Base-by-base conservation (phyloP, 306 rosid species). In the Quercus robur region DNA sequence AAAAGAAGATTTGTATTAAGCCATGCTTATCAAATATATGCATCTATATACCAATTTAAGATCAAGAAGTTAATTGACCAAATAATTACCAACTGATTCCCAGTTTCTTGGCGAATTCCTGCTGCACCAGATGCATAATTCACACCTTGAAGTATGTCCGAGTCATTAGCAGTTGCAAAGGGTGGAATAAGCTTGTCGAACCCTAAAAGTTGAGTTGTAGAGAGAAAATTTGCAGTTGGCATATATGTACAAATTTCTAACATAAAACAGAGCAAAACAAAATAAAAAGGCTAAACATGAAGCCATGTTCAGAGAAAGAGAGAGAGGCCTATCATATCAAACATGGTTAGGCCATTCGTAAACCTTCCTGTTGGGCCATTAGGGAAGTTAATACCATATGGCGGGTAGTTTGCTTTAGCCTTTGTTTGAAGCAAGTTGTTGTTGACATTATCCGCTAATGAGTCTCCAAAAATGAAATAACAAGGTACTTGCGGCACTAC, bases 111-210 rank as follows among this genome's bases (percentile, higher is more conserved):
- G 51, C 80, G 85, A 68, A 93, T 90, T 17, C 98, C 97, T 1
- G 94, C 80, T 26, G 76, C 46, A 2, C 93, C 98, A 0, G 98
- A 93, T 57, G 98, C 98, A 70, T 93, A 91, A 66, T 93, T 93
- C 26, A 88, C 91, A 18, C 98, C 97, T 59, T 54, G 3, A 15
- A 80, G 54, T 69, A 88, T 84, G 23, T 81, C 71, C 1, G 51
- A 5, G 73, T 46, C 85, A 0, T 2, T 21, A 0, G 80, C 77
- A 66, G 77, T 80, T 70, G 81, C 80, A 78, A 75, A 91, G 17
- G 97, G 89, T 6, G 88, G 90, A 31, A 93, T 93, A 56, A 28
- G 85, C 19, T 30, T 1, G 3, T 81, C 74, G 20, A 92, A 92
- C 33, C 97, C 97, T 83, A 94, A 55, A 71, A 83, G 84, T 61